Evolutionary conservation across 2,329 filamentous ascomycete genomes (phyloP).

Genomic region (Aspergillus pseudoglaucus): DNA sequence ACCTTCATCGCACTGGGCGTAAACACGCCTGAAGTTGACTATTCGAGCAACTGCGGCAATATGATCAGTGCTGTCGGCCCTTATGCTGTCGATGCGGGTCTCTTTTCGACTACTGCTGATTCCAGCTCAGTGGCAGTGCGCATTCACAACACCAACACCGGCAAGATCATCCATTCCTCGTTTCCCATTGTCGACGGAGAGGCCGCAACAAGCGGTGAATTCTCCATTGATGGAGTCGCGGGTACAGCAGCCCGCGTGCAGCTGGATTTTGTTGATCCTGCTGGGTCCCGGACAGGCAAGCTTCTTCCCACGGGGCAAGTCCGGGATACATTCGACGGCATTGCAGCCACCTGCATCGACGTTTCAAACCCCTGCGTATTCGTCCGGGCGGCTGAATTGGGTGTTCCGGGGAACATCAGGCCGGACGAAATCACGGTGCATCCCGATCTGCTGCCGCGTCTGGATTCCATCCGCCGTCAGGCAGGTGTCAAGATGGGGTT

Average conservation of each 20-base stretch:
- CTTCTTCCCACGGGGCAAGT: conserved; percentile 54
- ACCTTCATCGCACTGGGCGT: conserved; percentile 67
- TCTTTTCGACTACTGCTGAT: conserved; percentile 30
- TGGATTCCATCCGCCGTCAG: conserved; percentile 52
- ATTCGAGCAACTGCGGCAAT: conserved; percentile 69
- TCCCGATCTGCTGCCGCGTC: conserved; percentile 35
- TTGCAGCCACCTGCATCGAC: conserved; percentile 55
- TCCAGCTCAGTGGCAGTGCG: conserved; percentile 42
- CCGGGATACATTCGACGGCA: conserved; percentile 46
- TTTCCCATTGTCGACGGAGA: conserved; percentile 49
- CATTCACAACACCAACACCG: conserved; percentile 66
- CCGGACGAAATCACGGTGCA: conserved; percentile 50
- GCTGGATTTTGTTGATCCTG: conserved; percentile 57
- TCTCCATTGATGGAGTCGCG: conserved; percentile 58
- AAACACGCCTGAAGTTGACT: conserved; percentile 54
- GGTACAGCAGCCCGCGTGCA: conserved; percentile 52
- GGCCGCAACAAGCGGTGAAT: conserved; percentile 47
- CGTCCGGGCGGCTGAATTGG: conserved; percentile 49
- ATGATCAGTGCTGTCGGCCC: conserved; percentile 64
- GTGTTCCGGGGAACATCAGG: conserved; percentile 35
- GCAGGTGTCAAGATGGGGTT: conserved; percentile 59
- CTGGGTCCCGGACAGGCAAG: conserved; percentile 57
- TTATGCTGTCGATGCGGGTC: conserved; percentile 52
- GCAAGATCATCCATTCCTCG: conserved; percentile 54
- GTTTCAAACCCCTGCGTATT: conserved; percentile 61